Base-by-base conservation (phyloP, 306 rosid species). In the Neltuma alba region DNA sequence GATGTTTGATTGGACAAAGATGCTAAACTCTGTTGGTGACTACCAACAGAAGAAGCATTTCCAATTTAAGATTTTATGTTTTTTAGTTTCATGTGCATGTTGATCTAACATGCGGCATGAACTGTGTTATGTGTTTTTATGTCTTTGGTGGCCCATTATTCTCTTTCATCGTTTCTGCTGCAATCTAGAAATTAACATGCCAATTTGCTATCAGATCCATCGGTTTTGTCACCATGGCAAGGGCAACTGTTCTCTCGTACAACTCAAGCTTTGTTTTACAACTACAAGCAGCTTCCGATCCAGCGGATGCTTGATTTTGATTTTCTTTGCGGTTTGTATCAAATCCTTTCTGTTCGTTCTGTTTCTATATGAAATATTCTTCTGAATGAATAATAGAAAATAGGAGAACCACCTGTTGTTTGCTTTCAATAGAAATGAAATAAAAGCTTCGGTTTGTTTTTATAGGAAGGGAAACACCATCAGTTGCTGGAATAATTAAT, bases 151-250 rank as follows among this genome's bases (percentile, higher is more conserved):
- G 60, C 34, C 66, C 31, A 42, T 45, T 45, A 37, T 47, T 76
- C 28, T 31, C 58, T 57, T 42, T 7, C n/a, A n/a, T n/a, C n/a
- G n/a, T n/a, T n/a, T n/a, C n/a, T n/a, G n/a, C n/a, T n/a, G n/a
- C n/a, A n/a, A 44, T 34, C 31, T 48, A 15, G 65, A 65, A 55
- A 72, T 41, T 83, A 72, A 82, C 48, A 42, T 72, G 40, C 75
- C 72, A 23, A 6, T 52, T 30, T 79, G 68, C 63, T 37, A 15
- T 69, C 88, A 89, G 97, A 85, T 87, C 66, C 36, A 42, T 70
- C 81, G 69, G 82, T 82, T 55, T 80, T 78, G 25, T 48, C 63
- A 57, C 73, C 75, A 91, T 93, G 97, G 91, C 94, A 74, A 84
- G 97, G 98, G 78, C 97, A 93, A 83, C n/a, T n/a, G n/a, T n/a